phyloP scores from a whole-genome alignment of 2,329 filamentous ascomycete species.

The Pleochaeta shiraiana region DNA sequence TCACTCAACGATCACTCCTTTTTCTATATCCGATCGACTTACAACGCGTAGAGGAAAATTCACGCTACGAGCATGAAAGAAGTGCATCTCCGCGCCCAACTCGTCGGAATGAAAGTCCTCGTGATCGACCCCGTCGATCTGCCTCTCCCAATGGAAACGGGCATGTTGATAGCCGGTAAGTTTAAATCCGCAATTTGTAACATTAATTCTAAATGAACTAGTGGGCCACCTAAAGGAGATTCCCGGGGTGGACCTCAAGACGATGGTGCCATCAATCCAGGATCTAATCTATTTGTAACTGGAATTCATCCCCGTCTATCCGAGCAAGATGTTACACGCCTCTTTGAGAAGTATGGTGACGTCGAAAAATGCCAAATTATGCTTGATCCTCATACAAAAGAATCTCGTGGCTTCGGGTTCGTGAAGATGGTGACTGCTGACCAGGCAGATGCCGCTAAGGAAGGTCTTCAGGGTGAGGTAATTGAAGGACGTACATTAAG shows the following conservation, averaged over 20 bases:
- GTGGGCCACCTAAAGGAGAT: constrained; percentile 30
- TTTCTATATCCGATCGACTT: constrained; percentile 8
- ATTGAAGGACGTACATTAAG: constrained; percentile 91
- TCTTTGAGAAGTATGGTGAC: constrained; percentile 97
- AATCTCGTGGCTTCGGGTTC: constrained; percentile 96
- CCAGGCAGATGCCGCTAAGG: constrained; percentile 90
- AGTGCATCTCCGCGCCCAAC: constrained; percentile 40
- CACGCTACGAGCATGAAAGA: constrained; percentile 44
- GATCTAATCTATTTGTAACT: constrained; percentile 97
- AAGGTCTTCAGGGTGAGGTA: constrained; percentile 82
- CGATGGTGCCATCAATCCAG: constrained; percentile 69
- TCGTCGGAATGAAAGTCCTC: constrained; percentile 31
- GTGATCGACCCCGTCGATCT: constrained; percentile 39
- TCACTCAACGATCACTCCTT: not conserved
- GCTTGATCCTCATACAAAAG: constrained; percentile 95
- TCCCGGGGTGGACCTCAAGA: constrained; percentile 30
- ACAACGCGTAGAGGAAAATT: constrained; percentile 31
- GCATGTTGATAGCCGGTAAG: constrained; percentile 26
- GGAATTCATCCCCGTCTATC: constrained; percentile 86
- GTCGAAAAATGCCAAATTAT: constrained; percentile 99
- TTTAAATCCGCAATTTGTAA: constrained; percentile 2
- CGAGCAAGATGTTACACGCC: constrained; percentile 75
- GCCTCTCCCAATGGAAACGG: constrained; percentile 34
- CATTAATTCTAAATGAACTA: constrained; percentile 7
- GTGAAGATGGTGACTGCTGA: constrained; percentile 97